Evolutionary conservation across 495 filamentous ascomycete species (phyloP).

Genomic region (Extremus antarcticus): DNA sequence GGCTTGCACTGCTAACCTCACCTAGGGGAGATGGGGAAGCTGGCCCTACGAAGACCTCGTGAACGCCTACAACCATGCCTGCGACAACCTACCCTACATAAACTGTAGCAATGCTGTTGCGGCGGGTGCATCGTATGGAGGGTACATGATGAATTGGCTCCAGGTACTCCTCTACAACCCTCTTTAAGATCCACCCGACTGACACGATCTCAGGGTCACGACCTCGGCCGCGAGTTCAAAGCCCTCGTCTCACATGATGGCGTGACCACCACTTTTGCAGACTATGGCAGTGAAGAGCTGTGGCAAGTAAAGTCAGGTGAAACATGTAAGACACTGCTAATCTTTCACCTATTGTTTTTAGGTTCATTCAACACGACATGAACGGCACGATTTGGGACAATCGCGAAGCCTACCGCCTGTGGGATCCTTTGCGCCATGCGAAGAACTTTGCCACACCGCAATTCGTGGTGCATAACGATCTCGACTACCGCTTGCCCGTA

Average conservation of each 20-base stretch:
- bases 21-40: slow-evolving; percentile 61
- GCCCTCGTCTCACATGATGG: slow-evolving; percentile 62
- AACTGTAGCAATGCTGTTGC: slow-evolving; percentile 70
- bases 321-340: no score
- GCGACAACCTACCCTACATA: slow-evolving; percentile 58
- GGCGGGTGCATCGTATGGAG: slow-evolving; percentile 76
- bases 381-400: slow-evolving; percentile 2
- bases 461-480: slow-evolving; percentile 38
- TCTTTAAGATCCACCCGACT: no score
- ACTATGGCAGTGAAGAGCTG: slow-evolving; percentile 64
- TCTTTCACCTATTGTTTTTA: no score
- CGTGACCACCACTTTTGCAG: slow-evolving; percentile 65
- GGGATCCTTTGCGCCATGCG: slow-evolving; percentile 32
- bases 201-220: no score
- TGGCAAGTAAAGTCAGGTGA: no score
- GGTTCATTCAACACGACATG: background rate
- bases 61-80: slow-evolving; percentile 66
- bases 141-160: slow-evolving; percentile 79
- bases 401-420: slow-evolving; percentile 30
- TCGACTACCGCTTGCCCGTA: slow-evolving; percentile 37
- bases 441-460: slow-evolving; percentile 34
- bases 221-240: slow-evolving; percentile 68
- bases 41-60: slow-evolving; percentile 71
- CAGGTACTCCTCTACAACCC: no score
- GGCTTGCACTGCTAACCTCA: slow-evolving; percentile 43